Evolutionary conservation across 495 filamentous ascomycete genomes (phyloP).

Genomic region (Trypethelium eluteriae): DNA sequence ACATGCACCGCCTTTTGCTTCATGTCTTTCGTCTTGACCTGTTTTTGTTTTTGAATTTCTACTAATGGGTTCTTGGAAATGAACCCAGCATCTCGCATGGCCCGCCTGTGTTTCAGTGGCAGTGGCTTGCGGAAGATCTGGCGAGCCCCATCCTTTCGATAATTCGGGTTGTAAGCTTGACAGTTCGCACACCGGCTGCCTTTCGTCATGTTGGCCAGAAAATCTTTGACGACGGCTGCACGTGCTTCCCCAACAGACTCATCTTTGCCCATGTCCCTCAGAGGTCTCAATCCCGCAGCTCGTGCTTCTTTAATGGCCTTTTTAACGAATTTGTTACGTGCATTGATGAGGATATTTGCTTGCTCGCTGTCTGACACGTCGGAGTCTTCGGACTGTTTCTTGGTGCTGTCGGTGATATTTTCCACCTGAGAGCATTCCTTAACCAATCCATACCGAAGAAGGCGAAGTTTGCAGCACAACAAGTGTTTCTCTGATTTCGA

Average conservation of each 20-base stretch:
- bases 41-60: constrained; percentile 31
- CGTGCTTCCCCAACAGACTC: constrained; percentile 72
- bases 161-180: constrained; percentile 54
- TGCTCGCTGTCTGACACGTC: constrained; percentile 46
- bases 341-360: constrained; percentile 53
- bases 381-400: constrained; percentile 43
- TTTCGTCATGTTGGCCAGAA: constrained; percentile 59
- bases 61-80: constrained; percentile 55
- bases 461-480: constrained; percentile 73
- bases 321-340: constrained; percentile 63
- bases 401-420: constrained; percentile 40
- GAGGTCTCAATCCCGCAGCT: not conserved
- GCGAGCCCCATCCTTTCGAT: constrained; percentile 74
- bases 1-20: constrained; percentile 32
- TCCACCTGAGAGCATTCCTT: constrained; percentile 64
- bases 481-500: constrained; percentile 62
- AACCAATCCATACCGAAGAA: constrained; percentile 78
- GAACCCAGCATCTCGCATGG: constrained; percentile 64
- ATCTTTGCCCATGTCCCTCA: constrained; percentile 54
- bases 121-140: constrained; percentile 90
- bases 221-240: constrained; percentile 66
- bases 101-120: constrained; percentile 56
- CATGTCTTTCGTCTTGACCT: constrained; percentile 17
- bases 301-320: constrained; percentile 47
- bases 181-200: constrained; percentile 68